A percentile compares a stretch with the other conserved stretches of the same genome.
Evolutionary conservation across 768 basidiomycete species (phyloP).

Genomic region (Scleroderma citrinum): DNA sequence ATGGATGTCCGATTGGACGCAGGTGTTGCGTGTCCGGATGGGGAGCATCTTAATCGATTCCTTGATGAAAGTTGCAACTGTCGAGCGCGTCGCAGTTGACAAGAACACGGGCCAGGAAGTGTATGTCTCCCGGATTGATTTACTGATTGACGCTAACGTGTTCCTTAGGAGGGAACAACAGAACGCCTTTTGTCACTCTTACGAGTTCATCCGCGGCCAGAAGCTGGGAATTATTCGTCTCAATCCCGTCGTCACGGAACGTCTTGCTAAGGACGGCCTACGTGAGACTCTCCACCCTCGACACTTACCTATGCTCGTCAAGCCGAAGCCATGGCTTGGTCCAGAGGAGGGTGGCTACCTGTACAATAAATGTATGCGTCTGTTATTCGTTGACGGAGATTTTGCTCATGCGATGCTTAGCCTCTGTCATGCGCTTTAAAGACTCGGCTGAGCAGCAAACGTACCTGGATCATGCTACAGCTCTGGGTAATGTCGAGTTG

Average conservation of each 20-base stretch:
- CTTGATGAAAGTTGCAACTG: constrained; percentile 78
- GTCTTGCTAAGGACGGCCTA: constrained; percentile 69
- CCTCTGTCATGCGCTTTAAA: constrained; percentile 86
- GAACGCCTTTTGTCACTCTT: constrained; percentile 86
- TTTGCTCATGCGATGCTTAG: constrained; percentile 29
- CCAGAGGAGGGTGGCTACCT: constrained; percentile 80
- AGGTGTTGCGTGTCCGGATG: constrained; percentile 64
- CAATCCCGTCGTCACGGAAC: constrained; percentile 73
- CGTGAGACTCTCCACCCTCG: constrained; percentile 79
- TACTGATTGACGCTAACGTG: constrained; percentile 4
- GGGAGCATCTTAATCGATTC: constrained; percentile 81
- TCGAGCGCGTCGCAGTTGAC: constrained; percentile 54
- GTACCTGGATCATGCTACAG: constrained; percentile 72
- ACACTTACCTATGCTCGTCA: constrained; percentile 92
- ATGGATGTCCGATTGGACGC: constrained; percentile 83
- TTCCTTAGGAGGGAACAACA: constrained; percentile 62
- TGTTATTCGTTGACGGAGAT: background rate
- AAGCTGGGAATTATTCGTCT: constrained; percentile 90
- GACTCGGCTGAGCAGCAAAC: constrained; percentile 78
- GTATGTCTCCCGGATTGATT: constrained; percentile 35
- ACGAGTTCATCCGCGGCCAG: constrained; percentile 90
- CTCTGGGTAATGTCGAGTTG: constrained; percentile 70
- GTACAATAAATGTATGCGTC: constrained; percentile 59
- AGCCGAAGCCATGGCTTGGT: constrained; percentile 81
- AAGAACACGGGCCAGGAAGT: constrained; percentile 53